Evolutionary conservation across 345 rosid species (phyloP), one percentile per base, ranked within the genome.

Genomic region (Luvunga scandens): DNA sequence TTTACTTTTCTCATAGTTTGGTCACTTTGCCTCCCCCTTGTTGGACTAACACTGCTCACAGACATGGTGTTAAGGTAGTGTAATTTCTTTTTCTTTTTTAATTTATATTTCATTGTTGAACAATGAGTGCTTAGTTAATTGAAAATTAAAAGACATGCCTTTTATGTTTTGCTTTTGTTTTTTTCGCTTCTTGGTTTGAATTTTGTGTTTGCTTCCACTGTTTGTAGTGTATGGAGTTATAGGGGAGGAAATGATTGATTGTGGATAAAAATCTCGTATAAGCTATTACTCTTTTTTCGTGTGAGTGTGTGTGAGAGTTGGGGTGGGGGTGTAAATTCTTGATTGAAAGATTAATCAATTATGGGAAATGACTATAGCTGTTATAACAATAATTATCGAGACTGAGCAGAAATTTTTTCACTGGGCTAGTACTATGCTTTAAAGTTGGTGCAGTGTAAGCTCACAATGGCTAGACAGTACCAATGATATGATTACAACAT

Each of bases 11-110:
- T 3, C 98, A 95, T 79, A 63, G 76, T 69, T 77, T 95, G 74
- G 92, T 92, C n/a, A 90, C 98, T 24, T 69, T 95, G 85, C 98
- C 98, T 13, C 98, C 98, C 71, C 98, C 98, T 71, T 88, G 95
- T 61, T 95, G 98, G 98, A 91, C 89, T 24, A 95, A 93, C 72
- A 83, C 97, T 75, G 98, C 97, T 84, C 98, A 93, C 59, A 89
- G 84, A 59, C 98, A 93, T 81, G 98, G 98, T 2, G 95, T 93
- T 75, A 90, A 89, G 92, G 98, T 95, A 66, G 31, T 33, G 48
- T 28, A 38, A 7, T 45, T 36, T 60, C 27, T 34, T 6, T 36
- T 18, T 27, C 12, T 36, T 59, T 53, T 38, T 25, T 24, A 5
- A 1, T 61, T 25, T 31, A 5, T 0, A 5, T 5, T 30, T 73